A percentile compares a stretch with the other conserved stretches of the same genome.
phyloP scores from a whole-genome alignment of 441 rosid species.

The Metrosideros polymorpha region DNA sequence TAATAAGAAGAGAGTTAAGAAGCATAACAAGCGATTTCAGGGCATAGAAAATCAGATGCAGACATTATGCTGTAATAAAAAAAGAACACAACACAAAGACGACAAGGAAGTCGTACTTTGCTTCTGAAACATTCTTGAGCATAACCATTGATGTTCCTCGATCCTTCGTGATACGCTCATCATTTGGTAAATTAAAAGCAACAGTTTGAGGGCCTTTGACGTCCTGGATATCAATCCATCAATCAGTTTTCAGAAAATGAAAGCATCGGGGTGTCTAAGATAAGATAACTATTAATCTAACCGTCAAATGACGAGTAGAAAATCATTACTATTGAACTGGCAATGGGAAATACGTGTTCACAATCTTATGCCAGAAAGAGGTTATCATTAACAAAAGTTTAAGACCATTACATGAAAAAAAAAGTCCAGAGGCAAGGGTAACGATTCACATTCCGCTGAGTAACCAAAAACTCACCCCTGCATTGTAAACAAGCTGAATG shows the following conservation, averaged over 20 bases:
- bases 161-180: constrained; percentile 82
- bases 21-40: not conserved
- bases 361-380: not conserved
- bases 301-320: not conserved
- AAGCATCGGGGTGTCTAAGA: not conserved
- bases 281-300: not conserved
- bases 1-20: not conserved
- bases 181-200: constrained; percentile 95
- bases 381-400: not conserved
- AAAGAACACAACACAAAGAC: not conserved
- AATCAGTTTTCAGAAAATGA: not conserved
- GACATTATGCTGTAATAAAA: not conserved
- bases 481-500: constrained; percentile 67
- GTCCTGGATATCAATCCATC: constrained; percentile 39
- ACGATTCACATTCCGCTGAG: not conserved
- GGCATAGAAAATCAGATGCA: constrained; percentile 5
- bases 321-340: not conserved
- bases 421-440: not conserved
- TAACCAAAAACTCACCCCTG: constrained; percentile 60
- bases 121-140: constrained; percentile 86
- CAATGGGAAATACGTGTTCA: not conserved
- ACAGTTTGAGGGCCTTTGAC: constrained; percentile 96
- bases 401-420: not conserved
- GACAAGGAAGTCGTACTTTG: constrained; percentile 46
- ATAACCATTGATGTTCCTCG: constrained; percentile 97